phyloP scores from a whole-genome alignment of 441 rosid genomes.

The Pelargonium fulgidum region DNA sequence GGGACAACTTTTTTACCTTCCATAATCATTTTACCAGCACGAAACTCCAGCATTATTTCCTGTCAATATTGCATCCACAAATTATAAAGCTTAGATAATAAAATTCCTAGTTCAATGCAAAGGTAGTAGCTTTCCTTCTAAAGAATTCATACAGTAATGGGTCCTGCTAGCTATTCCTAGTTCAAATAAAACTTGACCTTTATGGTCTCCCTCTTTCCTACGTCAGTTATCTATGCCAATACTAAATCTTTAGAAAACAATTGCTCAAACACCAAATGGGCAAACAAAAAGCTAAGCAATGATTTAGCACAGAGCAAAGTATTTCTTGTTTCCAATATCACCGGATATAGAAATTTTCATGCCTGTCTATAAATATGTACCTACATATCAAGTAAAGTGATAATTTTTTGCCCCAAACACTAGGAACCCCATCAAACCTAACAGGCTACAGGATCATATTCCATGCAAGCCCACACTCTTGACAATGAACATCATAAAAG shows the following conservation, averaged over 20 bases:
- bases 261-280: background rate
- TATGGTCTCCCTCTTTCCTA: background rate
- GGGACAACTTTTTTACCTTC: conserved; percentile 80
- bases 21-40: conserved; percentile 87
- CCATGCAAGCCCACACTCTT: too few relatives aligned
- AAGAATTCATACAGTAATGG: background rate
- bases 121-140: background rate
- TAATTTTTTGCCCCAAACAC: too few relatives aligned
- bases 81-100: too few relatives aligned
- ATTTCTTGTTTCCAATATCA: too few relatives aligned
- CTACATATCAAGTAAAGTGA: too few relatives aligned
- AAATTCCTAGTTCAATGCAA: background rate
- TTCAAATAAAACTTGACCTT: background rate
- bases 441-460: too few relatives aligned
- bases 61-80: conserved; percentile 23
- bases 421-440: too few relatives aligned
- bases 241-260: background rate
- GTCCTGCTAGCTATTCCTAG: background rate
- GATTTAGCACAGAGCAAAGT: too few relatives aligned
- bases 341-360: too few relatives aligned
- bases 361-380: too few relatives aligned
- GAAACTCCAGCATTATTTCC: conserved; percentile 82
- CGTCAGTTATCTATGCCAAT: background rate
- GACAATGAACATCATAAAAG: too few relatives aligned
- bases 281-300: background rate